phyloP scores from a whole-genome alignment of 352 stramenopile species.

The Phytophthora palmivora region DNA sequence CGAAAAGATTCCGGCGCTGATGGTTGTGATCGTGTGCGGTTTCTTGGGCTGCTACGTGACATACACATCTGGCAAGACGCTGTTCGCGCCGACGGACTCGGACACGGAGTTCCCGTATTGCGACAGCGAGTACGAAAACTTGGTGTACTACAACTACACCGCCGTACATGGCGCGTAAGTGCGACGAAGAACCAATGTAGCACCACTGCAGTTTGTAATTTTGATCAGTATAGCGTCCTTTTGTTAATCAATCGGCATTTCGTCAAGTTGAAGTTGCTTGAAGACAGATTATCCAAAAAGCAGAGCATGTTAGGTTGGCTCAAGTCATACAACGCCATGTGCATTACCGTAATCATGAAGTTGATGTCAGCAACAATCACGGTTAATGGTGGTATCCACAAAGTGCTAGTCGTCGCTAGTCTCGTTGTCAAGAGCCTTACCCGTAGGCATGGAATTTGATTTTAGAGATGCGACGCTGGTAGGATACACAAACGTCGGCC shows the following conservation, averaged over 20 bases:
- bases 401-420: too few relatives aligned
- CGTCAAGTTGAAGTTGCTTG: too few relatives aligned
- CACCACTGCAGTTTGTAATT: conserved; percentile 12
- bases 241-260: not conserved
- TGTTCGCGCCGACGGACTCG: conserved; percentile 25
- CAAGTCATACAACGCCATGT: too few relatives aligned
- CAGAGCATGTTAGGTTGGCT: too few relatives aligned
- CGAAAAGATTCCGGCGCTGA: conserved; percentile 24
- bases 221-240: conserved; percentile 12
- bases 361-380: too few relatives aligned
- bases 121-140: conserved; percentile 30
- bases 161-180: conserved; percentile 19
- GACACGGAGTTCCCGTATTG: conserved; percentile 28
- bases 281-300: too few relatives aligned
- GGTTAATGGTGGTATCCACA: too few relatives aligned
- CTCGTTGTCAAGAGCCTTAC: not conserved
- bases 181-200: conserved; percentile 3
- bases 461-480: not conserved
- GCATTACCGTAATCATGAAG: too few relatives aligned
- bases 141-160: conserved; percentile 34
- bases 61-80: conserved; percentile 17
- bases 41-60: conserved; percentile 30
- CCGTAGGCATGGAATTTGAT: not conserved
- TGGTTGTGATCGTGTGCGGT: conserved; percentile 22
- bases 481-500: conserved; percentile 7